A percentile compares a stretch with the other conserved stretches of the same genome.
phyloP scores from a whole-genome alignment of 148 eudicot genomes.

The Oxyria digyna region DNA sequence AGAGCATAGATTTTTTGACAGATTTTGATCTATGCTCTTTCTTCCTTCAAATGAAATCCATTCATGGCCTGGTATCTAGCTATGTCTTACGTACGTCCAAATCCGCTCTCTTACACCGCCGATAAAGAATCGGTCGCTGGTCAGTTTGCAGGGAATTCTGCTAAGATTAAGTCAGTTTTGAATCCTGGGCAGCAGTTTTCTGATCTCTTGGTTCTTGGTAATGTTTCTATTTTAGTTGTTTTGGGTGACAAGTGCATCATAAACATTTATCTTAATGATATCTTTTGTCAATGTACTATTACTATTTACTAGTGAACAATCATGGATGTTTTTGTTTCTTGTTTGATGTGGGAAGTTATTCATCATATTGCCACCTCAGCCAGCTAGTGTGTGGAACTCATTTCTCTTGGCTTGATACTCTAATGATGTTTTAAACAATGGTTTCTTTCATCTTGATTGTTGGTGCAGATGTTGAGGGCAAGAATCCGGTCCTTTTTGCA shows the following conservation, averaged over 20 bases:
- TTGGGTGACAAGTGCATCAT: background rate
- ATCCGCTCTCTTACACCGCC: too few species aligned
- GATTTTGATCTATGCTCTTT: too few species aligned
- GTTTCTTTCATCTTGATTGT: background rate
- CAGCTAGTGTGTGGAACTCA: background rate
- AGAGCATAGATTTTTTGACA: too few species aligned
- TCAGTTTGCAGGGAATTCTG: constrained; percentile 52
- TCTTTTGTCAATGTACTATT: background rate
- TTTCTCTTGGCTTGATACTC: too few species aligned
- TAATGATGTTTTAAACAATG: too few species aligned
- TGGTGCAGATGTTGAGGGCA: constrained; percentile 60
- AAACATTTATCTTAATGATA: background rate
- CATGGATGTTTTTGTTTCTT: background rate
- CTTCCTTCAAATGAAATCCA: too few species aligned
- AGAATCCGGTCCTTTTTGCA: constrained; percentile 61
- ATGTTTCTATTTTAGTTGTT: background rate
- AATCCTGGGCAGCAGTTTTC: constrained; percentile 82
- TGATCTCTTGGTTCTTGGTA: constrained; percentile 77
- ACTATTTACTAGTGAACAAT: background rate
- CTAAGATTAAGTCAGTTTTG: constrained; percentile 42
- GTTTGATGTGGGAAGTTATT: background rate
- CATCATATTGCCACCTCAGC: background rate
- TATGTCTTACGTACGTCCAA: too few species aligned
- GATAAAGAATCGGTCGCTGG: too few species aligned
- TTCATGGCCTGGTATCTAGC: too few species aligned